Percentiles rank a stretch among this genome's conserved stretches.
Evolutionary conservation across 495 filamentous ascomycete genomes (phyloP).

Genomic region (Xylaria sp.): DNA sequence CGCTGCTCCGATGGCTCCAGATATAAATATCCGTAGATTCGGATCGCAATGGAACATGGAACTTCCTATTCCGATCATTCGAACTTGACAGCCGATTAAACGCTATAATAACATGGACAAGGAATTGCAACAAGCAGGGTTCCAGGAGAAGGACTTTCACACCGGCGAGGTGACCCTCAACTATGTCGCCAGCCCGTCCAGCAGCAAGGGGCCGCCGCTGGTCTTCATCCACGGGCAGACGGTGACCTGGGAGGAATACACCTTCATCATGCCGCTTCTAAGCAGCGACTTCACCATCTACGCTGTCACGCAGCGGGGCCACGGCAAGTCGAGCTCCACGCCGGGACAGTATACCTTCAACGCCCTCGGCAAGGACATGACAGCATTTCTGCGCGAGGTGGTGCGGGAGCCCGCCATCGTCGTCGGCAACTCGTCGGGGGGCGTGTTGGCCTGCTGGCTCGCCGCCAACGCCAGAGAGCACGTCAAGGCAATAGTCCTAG

Average conservation of each 20-base stretch:
- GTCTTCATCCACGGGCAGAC: slow-evolving; percentile 4
- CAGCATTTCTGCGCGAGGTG: not conserved
- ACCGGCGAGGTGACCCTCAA: not conserved
- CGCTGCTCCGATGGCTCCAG: not conserved
- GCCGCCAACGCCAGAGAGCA: slow-evolving; percentile 5
- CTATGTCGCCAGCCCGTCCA: not conserved
- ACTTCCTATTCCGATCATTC: not conserved
- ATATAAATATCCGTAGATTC: not conserved
- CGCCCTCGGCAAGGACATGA: not conserved
- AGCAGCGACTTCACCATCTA: not conserved
- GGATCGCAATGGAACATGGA: not conserved
- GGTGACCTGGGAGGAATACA: not conserved
- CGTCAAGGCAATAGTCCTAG: not conserved
- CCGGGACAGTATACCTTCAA: slow-evolving; percentile 1
- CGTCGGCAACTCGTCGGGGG: not conserved
- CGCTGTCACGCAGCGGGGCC: not conserved
- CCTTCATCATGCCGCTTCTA: not conserved
- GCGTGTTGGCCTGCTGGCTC: not conserved
- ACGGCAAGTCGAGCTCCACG: not conserved
- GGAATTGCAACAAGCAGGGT: slow-evolving; percentile 2
- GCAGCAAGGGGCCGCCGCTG: not conserved
- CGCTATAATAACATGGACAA: not conserved
- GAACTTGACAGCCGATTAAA: not conserved
- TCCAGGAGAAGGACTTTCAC: not conserved
- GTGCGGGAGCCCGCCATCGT: not conserved